A percentile compares a stretch with the other conserved stretches of the same genome.
Conservation (phyloP, 805 yeast genomes). For the Metschnikowia hibisci region DNA sequence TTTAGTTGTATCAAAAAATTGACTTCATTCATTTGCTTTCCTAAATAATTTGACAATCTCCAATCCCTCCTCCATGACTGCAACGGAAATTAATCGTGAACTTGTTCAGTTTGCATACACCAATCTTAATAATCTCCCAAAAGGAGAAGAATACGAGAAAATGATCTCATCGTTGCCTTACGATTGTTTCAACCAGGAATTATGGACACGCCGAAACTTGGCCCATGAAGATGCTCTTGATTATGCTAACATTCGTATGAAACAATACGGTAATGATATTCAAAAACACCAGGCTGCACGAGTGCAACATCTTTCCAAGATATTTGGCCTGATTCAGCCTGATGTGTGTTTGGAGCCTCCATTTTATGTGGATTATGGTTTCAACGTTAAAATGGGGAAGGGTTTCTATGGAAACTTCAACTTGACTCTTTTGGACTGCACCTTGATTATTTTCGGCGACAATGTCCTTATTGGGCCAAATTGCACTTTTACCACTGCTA, state of each 20-base stretch:
- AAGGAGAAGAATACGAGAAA: conserved; percentile 45
- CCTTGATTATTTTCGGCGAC: conserved; percentile 58
- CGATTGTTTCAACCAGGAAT: conserved; percentile 28
- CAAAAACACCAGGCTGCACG: conserved; percentile 35
- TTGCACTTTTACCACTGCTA: conserved; percentile 55
- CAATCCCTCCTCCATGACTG: conserved; percentile 1
- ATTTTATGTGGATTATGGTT: conserved; percentile 62
- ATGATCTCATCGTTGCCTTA: conserved; percentile 55
- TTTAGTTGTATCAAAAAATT: no score
- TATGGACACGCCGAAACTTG: conserved; percentile 25
- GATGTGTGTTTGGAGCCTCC: conserved; percentile 53
- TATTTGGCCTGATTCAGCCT: conserved; percentile 49
- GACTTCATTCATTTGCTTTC: neutral
- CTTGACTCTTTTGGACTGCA: conserved; percentile 52
- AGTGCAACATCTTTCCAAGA: conserved; percentile 26
- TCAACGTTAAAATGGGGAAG: conserved; percentile 54
- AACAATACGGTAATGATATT: conserved; percentile 27
- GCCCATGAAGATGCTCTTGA: conserved; percentile 36
- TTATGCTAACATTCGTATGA: conserved; percentile 30
- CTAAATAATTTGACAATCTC: no score
- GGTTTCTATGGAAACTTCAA: conserved; percentile 60
- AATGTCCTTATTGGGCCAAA: conserved; percentile 61
- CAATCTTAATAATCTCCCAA: conserved; percentile 32
- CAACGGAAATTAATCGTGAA: conserved; percentile 24
- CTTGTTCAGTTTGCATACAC: conserved; percentile 33